A percentile compares a stretch with the other conserved stretches of the same genome.
phyloP scores from a whole-genome alignment of 139 green algal genomes.

The Ostreobium quekettii region DNA sequence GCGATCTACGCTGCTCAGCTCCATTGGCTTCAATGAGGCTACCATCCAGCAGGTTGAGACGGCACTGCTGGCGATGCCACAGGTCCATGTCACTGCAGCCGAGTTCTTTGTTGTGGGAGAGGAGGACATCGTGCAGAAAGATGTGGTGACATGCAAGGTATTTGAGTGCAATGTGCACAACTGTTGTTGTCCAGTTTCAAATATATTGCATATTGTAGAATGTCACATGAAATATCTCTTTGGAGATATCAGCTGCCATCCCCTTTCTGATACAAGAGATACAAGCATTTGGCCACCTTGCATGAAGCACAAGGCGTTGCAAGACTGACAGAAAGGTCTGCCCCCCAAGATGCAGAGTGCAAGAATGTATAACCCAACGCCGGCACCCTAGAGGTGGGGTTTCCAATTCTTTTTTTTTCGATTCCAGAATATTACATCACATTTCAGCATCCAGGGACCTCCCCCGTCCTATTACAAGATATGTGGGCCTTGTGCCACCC shows the following conservation, averaged over 20 bases:
- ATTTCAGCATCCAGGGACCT: too few species aligned
- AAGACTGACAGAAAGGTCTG: neutral
- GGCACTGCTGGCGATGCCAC: constrained; percentile 36
- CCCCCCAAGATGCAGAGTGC: too few species aligned
- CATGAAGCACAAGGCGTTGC: neutral
- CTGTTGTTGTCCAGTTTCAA: neutral
- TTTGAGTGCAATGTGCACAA: neutral
- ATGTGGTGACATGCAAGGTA: constrained; percentile 53
- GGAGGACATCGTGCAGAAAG: constrained; percentile 56
- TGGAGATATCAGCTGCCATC: neutral
- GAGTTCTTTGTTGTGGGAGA: constrained; percentile 49
- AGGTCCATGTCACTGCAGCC: constrained; percentile 26
- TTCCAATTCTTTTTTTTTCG: too few species aligned
- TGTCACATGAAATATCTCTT: neutral
- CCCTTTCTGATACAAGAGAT: neutral
- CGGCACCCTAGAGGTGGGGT: too few species aligned
- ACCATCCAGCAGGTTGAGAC: constrained; percentile 37
- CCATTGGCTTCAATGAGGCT: neutral
- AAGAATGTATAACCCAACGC: too few species aligned
- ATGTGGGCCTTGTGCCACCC: too few species aligned
- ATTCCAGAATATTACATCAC: too few species aligned
- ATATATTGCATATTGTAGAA: neutral
- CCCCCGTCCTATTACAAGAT: too few species aligned
- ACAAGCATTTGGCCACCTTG: neutral
- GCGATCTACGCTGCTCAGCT: constrained; percentile 8